Conservation (phyloP, 768 basidiomycete genomes). For the Scleroderma bovista region DNA sequence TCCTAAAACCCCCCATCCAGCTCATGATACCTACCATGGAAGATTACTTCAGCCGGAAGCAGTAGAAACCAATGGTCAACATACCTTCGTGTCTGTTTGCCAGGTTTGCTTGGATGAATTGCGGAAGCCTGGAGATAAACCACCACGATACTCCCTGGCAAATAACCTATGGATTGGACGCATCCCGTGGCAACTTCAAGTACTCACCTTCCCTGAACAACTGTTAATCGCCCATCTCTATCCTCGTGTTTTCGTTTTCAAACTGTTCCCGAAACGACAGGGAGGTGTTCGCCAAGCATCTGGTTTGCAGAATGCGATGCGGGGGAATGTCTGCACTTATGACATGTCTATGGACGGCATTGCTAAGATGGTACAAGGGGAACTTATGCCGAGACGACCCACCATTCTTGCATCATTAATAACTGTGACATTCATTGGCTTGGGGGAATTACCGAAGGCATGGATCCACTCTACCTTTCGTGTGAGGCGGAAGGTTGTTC, state of each 20-base stretch:
- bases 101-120: background rate
- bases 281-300: background rate
- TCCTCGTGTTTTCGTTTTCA: constrained; percentile 10
- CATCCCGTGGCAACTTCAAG: constrained; percentile 21
- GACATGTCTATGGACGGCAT: constrained; percentile 32
- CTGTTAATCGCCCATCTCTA: constrained; percentile 29
- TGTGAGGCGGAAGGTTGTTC: too few species aligned
- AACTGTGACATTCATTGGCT: too few species aligned
- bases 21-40: background rate
- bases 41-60: background rate
- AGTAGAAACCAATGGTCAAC: background rate
- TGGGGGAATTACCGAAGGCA: too few species aligned
- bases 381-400: constrained; percentile 28
- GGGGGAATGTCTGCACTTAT: background rate
- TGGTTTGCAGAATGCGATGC: background rate
- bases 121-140: background rate
- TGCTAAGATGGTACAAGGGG: constrained; percentile 27
- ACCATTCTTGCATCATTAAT: constrained; percentile 27
- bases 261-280: background rate
- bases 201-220: constrained; percentile 33
- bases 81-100: background rate
- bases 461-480: too few species aligned
- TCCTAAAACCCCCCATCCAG: background rate
- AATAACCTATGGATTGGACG: constrained; percentile 37
- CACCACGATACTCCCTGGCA: constrained; percentile 18